Percentiles rank a stretch among this genome's conserved stretches.
Evolutionary conservation across 1,284 basidiomycete species (phyloP).

Genomic region (Chalciporus sp.): DNA sequence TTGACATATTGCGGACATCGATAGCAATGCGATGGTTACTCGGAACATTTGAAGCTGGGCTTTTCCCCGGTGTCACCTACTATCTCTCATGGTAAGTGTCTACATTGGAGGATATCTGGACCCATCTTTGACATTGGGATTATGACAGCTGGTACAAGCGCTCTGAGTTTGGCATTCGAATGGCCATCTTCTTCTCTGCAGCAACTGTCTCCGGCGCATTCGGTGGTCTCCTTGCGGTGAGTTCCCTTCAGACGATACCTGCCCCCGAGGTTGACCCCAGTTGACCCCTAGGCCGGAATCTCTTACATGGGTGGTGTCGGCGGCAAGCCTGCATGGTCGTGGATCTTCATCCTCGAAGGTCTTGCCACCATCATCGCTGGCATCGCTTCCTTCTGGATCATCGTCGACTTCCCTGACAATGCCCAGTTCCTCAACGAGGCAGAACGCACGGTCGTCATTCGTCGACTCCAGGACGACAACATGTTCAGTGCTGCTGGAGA

Average conservation of each 20-base stretch:
- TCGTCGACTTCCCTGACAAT: slow-evolving; percentile 81
- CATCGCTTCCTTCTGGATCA: slow-evolving; percentile 69
- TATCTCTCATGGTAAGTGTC: slow-evolving; percentile 64
- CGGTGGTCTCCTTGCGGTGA: slow-evolving; percentile 66
- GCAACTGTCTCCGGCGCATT: slow-evolving; percentile 75
- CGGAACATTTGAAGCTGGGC: slow-evolving; percentile 71
- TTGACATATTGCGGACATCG: slow-evolving; percentile 1
- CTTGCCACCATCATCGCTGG: slow-evolving; percentile 70
- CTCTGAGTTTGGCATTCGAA: slow-evolving; percentile 66
- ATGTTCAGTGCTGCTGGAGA: slow-evolving; percentile 77
- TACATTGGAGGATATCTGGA: not conserved
- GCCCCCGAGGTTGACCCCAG: not conserved
- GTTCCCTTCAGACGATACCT: slow-evolving; percentile 13
- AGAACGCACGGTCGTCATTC: slow-evolving; percentile 69
- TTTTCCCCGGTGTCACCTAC: slow-evolving; percentile 64
- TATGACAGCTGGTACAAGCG: slow-evolving; percentile 63
- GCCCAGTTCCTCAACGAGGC: slow-evolving; percentile 73
- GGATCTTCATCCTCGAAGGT: slow-evolving; percentile 76
- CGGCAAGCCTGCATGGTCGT: slow-evolving; percentile 65
- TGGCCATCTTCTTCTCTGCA: slow-evolving; percentile 75
- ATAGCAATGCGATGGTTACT: slow-evolving; percentile 66
- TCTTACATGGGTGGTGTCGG: slow-evolving; percentile 69
- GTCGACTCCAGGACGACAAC: slow-evolving; percentile 68
- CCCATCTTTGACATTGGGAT: not conserved
- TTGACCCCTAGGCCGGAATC: slow-evolving; percentile 54